A percentile compares a stretch with the other conserved stretches of the same genome.
Conservation (phyloP, 192 early-diverging fungal species). For the Entomortierella beljakovae region DNA sequence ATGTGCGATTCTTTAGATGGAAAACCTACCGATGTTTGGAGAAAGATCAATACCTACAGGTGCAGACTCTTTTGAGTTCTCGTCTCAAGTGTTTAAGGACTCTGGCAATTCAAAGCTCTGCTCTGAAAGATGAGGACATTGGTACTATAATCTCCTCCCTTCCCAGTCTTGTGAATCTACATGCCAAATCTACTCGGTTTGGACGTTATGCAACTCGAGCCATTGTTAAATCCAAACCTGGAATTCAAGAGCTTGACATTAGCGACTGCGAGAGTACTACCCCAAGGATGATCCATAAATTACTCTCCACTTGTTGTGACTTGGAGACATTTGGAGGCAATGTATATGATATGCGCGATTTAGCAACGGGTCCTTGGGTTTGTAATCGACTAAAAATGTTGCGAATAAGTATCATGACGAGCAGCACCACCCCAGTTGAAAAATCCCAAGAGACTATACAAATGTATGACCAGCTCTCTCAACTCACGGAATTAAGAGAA, state of each 20-base stretch:
- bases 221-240: background rate
- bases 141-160: constrained; percentile 6
- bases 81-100: constrained; percentile 1
- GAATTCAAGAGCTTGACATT: constrained; percentile 15
- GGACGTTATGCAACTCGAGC: background rate
- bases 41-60: background rate
- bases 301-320: background rate
- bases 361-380: constrained; percentile 6
- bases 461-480: constrained; percentile 17
- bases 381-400: constrained; percentile 7
- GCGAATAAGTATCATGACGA: constrained; percentile 11
- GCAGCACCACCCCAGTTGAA: background rate
- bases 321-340: constrained; percentile 12
- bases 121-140: constrained; percentile 12
- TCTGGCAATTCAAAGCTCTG: background rate
- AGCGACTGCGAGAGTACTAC: background rate
- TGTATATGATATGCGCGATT: constrained; percentile 3
- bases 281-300: background rate
- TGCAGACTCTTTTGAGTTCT: background rate
- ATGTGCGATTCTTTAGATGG: constrained; percentile 8
- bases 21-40: background rate
- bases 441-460: background rate
- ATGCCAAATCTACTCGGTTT: constrained; percentile 6
- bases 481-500: constrained; percentile 7
- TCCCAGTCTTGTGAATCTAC: constrained; percentile 11